Base-by-base conservation (phyloP, 352 stramenopile genomes). In the Lagenidium giganteum region DNA sequence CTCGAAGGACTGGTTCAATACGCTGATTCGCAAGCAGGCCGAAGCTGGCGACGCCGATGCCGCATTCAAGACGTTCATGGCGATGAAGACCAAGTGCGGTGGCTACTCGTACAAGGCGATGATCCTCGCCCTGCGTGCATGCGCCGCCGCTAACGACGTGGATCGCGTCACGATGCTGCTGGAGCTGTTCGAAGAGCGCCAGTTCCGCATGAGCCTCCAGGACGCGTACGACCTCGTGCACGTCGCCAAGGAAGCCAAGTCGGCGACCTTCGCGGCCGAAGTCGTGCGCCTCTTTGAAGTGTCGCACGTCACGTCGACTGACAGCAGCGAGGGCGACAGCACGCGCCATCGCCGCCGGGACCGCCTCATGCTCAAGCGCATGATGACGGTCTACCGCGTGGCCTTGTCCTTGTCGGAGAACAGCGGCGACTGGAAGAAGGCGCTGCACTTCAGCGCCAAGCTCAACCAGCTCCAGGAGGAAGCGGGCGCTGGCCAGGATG, bases 221-320 rank as follows among this genome's bases (percentile, higher is more conserved):
- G 67, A 83, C 48, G 45, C 70, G 31, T 81, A 81, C 53, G 60
- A 75, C 27, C 28, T 83, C 29, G 70, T 83, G 33, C 68, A 83
- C 51, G 46, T 77, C 29, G 68, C 65, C 12, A 53, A 56, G 14
- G 43, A 83, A n/a, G 57, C 57, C 21, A 55, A 78, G 13, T 42
- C 73, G 31, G 34, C 60, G 11, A 23, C 50, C 8, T 64, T 71
- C 16, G 54, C 48, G 18, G 37, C 82, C 32, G 67, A 83, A 24
- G 57, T 77, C 26, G 47, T 86, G 33, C 63, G 48, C 17, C 31
- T 78, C 8, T 86, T 80, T 21, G 70, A 86, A 43, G 58, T 52
- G 27, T 47, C 55, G 21, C 71, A 83, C 42, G 44, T 70, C 25
- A 40, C 61, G 17, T 35, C 30, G 7, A 56, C 28, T 17, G 39